Percentiles rank a stretch among this genome's conserved stretches.
Evolutionary conservation across 2,329 filamentous ascomycete species (phyloP).

Genomic region (Nigrospora sphaerica): DNA sequence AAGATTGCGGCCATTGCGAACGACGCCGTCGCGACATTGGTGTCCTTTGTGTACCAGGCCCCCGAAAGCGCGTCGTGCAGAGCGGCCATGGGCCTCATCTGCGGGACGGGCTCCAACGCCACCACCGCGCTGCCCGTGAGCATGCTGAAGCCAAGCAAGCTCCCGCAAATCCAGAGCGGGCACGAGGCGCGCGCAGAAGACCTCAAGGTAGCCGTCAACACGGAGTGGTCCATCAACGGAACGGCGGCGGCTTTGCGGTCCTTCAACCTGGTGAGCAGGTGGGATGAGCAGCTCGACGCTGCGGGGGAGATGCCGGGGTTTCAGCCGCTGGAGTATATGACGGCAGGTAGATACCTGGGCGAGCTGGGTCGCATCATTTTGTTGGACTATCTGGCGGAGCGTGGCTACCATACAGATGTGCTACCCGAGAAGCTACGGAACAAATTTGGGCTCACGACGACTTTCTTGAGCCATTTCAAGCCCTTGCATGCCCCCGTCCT

Average conservation of each 20-base stretch:
- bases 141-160: conserved; percentile 57
- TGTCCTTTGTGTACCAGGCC: conserved; percentile 68
- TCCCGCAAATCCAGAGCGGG: conserved; percentile 41
- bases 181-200: conserved; percentile 38
- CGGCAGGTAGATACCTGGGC: conserved; percentile 68
- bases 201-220: conserved; percentile 70
- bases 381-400: conserved; percentile 52
- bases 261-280: conserved; percentile 57
- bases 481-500: conserved; percentile 40
- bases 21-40: conserved; percentile 72
- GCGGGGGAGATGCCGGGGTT: conserved; percentile 67
- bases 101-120: conserved; percentile 75
- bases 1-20: conserved; percentile 73
- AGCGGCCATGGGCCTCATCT: conserved; percentile 73
- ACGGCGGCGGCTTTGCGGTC: conserved; percentile 60
- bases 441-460: conserved; percentile 61
- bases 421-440: conserved; percentile 49
- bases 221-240: conserved; percentile 77
- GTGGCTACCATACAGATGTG: conserved; percentile 28
- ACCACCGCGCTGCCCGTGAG: conserved; percentile 64
- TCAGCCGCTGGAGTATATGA: conserved; percentile 82
- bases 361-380: conserved; percentile 68
- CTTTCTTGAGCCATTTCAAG: conserved; percentile 64
- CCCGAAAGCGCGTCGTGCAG: conserved; percentile 53
- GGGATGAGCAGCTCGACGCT: conserved; percentile 62